phyloP scores from a whole-genome alignment of 2,329 filamentous ascomycete genomes.

The Trichophyton mentagrophytes region DNA sequence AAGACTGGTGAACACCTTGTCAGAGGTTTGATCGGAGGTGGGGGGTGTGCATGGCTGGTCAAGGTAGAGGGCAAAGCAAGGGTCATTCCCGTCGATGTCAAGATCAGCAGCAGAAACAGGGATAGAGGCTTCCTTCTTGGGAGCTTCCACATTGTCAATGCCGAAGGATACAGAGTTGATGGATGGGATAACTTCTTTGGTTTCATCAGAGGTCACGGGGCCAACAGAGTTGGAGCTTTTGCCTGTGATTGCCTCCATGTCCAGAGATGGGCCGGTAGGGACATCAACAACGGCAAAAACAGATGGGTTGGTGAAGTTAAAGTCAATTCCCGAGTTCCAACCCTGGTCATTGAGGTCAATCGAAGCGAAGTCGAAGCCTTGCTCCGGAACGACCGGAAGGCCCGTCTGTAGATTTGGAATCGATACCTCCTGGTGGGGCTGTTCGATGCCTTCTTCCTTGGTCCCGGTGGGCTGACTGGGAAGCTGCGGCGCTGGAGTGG shows the following conservation, averaged over 20 bases:
- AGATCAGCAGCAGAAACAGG: constrained; percentile 23
- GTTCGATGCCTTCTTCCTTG: constrained; percentile 56
- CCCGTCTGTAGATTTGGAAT: constrained; percentile 53
- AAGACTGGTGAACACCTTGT: constrained; percentile 39
- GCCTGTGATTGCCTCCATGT: constrained; percentile 52
- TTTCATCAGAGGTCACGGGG: constrained; percentile 30
- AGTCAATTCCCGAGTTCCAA: constrained; percentile 36
- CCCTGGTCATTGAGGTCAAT: constrained; percentile 43
- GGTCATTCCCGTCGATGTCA: constrained; percentile 44
- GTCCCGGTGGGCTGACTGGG: constrained; percentile 38
- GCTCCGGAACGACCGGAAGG: constrained; percentile 74
- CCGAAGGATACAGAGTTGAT: constrained; percentile 29
- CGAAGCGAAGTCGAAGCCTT: constrained; percentile 60
- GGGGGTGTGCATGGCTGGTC: constrained; percentile 34
- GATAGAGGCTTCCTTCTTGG: constrained; percentile 6
- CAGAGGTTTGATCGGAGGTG: constrained; percentile 19
- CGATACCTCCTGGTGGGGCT: constrained; percentile 41
- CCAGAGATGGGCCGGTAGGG: constrained; percentile 51
- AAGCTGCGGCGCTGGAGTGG: constrained; percentile 22
- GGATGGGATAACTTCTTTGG: constrained; percentile 39
- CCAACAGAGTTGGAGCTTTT: constrained; percentile 50
- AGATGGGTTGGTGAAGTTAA: constrained; percentile 32
- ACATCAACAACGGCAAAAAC: constrained; percentile 59
- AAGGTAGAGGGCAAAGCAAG: constrained; percentile 38
- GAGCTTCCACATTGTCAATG: constrained; percentile 8